These are phyloP conservation scores for Tubosaeta sp. DNA, from an alignment of 768 basidiomycete species.

Conservation along the genomic window DNA sequence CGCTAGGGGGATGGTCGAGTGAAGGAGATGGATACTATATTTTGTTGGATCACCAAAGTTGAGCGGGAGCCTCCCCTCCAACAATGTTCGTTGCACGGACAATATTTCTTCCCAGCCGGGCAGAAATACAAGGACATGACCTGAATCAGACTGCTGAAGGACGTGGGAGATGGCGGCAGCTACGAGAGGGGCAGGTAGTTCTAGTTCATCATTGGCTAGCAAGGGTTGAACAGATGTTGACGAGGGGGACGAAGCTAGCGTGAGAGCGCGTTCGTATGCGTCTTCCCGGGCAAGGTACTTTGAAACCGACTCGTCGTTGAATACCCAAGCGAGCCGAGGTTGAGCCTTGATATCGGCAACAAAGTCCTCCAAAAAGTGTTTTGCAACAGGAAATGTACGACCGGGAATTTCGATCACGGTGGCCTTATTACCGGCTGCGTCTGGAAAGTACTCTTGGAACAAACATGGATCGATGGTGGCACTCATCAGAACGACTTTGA, in stretches of 20 bases:
- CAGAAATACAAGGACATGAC: slow-evolving; percentile 86
- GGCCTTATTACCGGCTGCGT: slow-evolving; percentile 55
- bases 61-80: slow-evolving; percentile 47
- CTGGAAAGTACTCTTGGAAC: slow-evolving; percentile 85
- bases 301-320: slow-evolving; percentile 61
- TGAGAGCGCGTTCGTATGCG: slow-evolving; percentile 12
- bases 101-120: slow-evolving; percentile 94
- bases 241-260: slow-evolving; percentile 1
- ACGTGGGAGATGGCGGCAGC: slow-evolving; percentile 80
- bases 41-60: slow-evolving; percentile 55
- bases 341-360: slow-evolving; percentile 44
- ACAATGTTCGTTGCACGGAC: slow-evolving; percentile 61
- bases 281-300: slow-evolving; percentile 69
- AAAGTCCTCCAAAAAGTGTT: slow-evolving; percentile 78
- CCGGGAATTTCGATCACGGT: slow-evolving; percentile 82
- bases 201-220: slow-evolving; percentile 51
- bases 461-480: slow-evolving; percentile 90
- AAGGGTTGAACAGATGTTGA: slow-evolving; percentile 6
- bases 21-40: slow-evolving; percentile 74
- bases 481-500: slow-evolving; percentile 92
- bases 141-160: slow-evolving; percentile 65
- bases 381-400: slow-evolving; percentile 83
- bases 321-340: slow-evolving; percentile 54
- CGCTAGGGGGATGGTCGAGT: slow-evolving; percentile 82
- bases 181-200: slow-evolving; percentile 76